These are phyloP conservation scores for Yamadazyma atlantica DNA, from an alignment of 1,139 yeast species.

Conservation along the genomic window DNA sequence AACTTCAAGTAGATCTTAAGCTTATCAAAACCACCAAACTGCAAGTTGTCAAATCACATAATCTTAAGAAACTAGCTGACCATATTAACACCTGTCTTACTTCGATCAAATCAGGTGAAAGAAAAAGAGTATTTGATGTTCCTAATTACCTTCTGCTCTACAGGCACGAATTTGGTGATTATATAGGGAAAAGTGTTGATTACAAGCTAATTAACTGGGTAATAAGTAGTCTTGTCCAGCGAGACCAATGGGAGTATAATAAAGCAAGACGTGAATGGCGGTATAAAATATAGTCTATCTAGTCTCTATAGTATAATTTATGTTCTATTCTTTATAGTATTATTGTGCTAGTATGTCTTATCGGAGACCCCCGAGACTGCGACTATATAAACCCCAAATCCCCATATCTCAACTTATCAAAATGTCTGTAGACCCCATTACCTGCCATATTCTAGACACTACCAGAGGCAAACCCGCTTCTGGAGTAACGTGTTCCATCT, in stretches of 20 bases:
- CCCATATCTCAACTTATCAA: neutral
- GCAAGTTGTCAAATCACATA: constrained; percentile 21
- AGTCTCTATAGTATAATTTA: neutral
- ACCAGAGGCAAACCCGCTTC: constrained; percentile 79
- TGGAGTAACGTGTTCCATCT: constrained; percentile 61
- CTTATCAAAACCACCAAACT: constrained; percentile 25
- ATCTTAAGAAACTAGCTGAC: constrained; percentile 15
- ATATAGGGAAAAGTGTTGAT: constrained; percentile 17
- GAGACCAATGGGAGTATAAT: constrained; percentile 28
- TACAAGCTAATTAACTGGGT: constrained; percentile 26
- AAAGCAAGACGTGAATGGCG: constrained; percentile 19
- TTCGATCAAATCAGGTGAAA: constrained; percentile 9
- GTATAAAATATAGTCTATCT: constrained; percentile 8
- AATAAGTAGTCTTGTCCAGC: constrained; percentile 23
- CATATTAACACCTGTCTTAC: constrained; percentile 19
- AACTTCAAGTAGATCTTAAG: constrained; percentile 20
- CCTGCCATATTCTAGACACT: constrained; percentile 88
- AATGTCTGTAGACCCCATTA: constrained; percentile 56
- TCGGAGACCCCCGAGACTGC: constrained; percentile 5
- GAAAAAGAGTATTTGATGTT: constrained; percentile 13
- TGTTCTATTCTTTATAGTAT: too few relatives aligned
- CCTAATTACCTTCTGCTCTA: constrained; percentile 14
- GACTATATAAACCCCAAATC: neutral
- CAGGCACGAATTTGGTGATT: constrained; percentile 4
- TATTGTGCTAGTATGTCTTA: neutral